Base-by-base conservation (phyloP, 768 basidiomycete genomes). In the Amylocystis lapponica region DNA sequence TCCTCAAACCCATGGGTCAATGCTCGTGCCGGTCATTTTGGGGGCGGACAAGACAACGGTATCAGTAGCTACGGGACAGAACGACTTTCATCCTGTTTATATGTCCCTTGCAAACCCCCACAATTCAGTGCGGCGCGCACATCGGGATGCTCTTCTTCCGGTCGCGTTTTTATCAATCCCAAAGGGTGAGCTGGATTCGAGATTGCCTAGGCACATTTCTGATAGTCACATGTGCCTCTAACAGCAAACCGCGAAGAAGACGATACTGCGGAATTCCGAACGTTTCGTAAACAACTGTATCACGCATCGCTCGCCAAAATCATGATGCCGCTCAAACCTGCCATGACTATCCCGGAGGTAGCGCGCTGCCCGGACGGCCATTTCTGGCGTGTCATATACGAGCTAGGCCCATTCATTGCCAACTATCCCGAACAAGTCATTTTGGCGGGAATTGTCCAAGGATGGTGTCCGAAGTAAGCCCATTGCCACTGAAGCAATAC, bases 361-460 rank as follows among this genome's bases (percentile, higher is more conserved):
- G 36, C 38, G 11, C 36, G 23, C 13, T 50, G 59, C 39, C 44
- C 55, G 4, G 59, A 65, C 41, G 47, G 50, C 0, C 51, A 63
- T 34, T 65, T 45, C 41, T 52, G 52, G 1, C 35, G 47, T 5
- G 55, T 49, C 3, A 50, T 65, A 1, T 63, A 56, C 45, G 55
- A 45, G 7, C 21, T 65, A 13, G 60, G 56, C 0, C 53, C 59
- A 0, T 63, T 54, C 36, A 65, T 65, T 39, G 60, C 61, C 0
- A 58, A 64, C 36, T 64, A 64, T 43, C 58, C 56, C 7, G 63
- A 64, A 29, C 62, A 64, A 37, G 56, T 52, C 0, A 26, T 52
- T 13, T 26, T 61, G 1, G 51, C 56, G 2, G 3, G 35, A 5
- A 47, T 52, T 27, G 49, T 56, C 3, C 49, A 53, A 36, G 44